Conservation (phyloP, 169 alveolate species). For the Plasmodium adleri region DNA sequence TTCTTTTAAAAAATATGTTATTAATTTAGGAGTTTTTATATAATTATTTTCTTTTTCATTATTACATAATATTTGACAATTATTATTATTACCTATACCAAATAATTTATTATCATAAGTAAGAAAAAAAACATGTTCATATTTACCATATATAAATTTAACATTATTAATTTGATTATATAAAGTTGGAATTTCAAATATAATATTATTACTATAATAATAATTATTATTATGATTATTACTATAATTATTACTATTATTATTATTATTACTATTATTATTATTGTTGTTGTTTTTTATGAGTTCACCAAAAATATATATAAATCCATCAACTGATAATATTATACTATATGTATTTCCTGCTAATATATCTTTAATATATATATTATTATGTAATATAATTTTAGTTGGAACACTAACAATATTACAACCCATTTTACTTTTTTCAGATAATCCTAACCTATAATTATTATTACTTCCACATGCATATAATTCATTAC, state of each 20-base stretch:
- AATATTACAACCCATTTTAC: neutral
- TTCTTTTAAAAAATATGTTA: slow-evolving; percentile 69
- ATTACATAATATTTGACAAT: slow-evolving; percentile 64
- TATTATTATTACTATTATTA: no score
- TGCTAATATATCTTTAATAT: slow-evolving; percentile 79
- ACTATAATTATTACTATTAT: no score
- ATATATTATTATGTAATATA: slow-evolving; percentile 46
- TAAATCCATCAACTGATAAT: slow-evolving; percentile 79
- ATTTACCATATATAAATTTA: slow-evolving; percentile 57
- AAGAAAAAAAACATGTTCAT: slow-evolving; percentile 18
- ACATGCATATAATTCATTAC: slow-evolving; percentile 85
- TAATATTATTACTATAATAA: no score
- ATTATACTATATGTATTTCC: slow-evolving; percentile 82
- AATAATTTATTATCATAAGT: slow-evolving; percentile 50
- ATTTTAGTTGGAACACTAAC: slow-evolving; percentile 63
- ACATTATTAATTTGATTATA: slow-evolving; percentile 74
- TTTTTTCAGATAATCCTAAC: slow-evolving; percentile 75
- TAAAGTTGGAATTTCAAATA: slow-evolving; percentile 33
- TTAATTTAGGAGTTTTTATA: slow-evolving; percentile 62
- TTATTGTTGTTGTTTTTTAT: slow-evolving; percentile 7
- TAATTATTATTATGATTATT: no score
- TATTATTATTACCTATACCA: slow-evolving; percentile 73
- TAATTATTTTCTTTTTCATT: slow-evolving; percentile 15
- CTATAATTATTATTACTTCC: slow-evolving; percentile 90
- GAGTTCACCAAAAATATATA: slow-evolving; percentile 84